These are phyloP conservation scores for Sherardia arvensis DNA, from an alignment of 257 asterid species.

Conservation along the genomic window DNA sequence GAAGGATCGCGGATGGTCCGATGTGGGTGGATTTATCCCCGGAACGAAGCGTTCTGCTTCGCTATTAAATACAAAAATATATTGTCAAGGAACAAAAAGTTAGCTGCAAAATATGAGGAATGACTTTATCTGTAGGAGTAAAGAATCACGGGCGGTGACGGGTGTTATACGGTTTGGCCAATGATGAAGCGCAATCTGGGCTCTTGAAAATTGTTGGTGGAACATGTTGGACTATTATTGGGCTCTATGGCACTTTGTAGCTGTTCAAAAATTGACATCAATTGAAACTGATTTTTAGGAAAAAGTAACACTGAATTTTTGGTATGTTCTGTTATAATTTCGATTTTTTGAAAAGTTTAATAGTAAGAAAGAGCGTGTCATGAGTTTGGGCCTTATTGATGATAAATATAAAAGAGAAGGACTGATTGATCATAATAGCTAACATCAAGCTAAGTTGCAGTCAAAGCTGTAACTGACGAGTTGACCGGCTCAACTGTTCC, in stretches of 20 bases:
- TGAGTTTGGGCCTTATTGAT: no score
- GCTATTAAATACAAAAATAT: not conserved
- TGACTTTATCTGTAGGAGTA: not conserved
- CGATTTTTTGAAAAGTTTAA: no score
- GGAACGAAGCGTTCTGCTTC: slow-evolving; percentile 2
- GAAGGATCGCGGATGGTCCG: not conserved
- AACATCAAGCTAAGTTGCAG: no score
- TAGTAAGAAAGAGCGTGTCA: no score
- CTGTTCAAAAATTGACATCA: no score
- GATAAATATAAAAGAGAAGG: no score
- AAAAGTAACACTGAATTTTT: no score
- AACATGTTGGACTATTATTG: not conserved
- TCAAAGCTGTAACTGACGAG: no score
- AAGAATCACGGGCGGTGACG: slow-evolving; percentile 14
- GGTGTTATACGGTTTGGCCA: not conserved
- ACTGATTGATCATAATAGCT: no score
- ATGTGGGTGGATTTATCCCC: not conserved
- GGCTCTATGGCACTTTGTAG: not conserved
- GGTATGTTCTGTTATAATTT: no score
- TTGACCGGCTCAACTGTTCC: no score
- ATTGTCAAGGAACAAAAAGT: not conserved
- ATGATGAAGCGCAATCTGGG: not conserved
- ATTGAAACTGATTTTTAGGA: no score
- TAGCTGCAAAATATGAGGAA: slow-evolving; percentile 1
- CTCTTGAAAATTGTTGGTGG: not conserved